Base-by-base conservation (phyloP, 345 rosid genomes). In the Arabidopsis arenosa region DNA sequence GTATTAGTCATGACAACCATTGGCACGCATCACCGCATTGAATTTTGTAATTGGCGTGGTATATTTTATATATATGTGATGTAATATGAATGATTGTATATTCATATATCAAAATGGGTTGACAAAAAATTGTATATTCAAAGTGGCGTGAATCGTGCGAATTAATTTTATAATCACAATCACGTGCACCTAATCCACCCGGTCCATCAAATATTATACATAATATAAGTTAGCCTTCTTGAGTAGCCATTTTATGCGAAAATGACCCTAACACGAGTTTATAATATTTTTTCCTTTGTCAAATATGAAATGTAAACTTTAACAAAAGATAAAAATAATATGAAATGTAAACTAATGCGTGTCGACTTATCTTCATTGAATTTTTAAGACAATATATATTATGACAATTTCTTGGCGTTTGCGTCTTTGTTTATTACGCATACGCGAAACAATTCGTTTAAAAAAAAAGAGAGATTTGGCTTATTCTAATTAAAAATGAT, bases 141-240 rank as follows among this genome's bases (percentile, higher is more conserved):
- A 8, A 37, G 65, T 63, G 66, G 73, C 73, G 73, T 77, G 80
- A 56, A 72, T 58, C 62, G 73, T 57, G 80, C 55, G 2, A 18
- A 14, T 47, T 39, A 18, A n/a, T 70, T 64, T 54, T 71, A 40
- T 77, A 71, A 30, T 58, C 3, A 64, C 36, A 77, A 59, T 57
- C 80, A 77, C 76, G 80, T 77, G 76, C 63, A 77, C 80, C 80
- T 71, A 70, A 70, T 65, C 62, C 72, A 71, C 66, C 54, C 60
- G 55, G 73, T 77, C 76, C 56, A 64, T 21, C 39, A 64, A 56
- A 56, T 70, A 63, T 56, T 43, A 14, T 15, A 18, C 52, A 69
- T 69, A 67, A 49, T 75, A 45, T 61, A 53, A 55, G 43, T 55
- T 69, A 37, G 36, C 23, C 23, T 70, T 18, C 33, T 18, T 43